Percentiles rank a stretch among this genome's conserved stretches.
Conservation (phyloP, 2,329 filamentous ascomycete species). For the Trichoderma gracile region DNA sequence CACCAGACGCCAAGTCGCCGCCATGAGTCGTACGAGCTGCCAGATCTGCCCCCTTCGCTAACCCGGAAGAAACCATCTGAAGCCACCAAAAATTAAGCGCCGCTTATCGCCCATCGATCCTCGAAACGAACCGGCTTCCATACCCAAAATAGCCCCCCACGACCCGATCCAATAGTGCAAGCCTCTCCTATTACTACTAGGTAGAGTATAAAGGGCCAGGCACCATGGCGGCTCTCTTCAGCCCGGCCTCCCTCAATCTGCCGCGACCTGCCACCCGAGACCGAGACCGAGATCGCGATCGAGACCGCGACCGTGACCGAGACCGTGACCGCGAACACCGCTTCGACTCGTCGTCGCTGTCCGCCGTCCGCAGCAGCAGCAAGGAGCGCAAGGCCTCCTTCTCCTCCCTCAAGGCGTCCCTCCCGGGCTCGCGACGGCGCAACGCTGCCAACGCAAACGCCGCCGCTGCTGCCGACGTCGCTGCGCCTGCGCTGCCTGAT, state of each 20-base stretch:
- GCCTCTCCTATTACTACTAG: no score
- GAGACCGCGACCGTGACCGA: constrained; percentile 34
- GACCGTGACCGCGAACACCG: not conserved
- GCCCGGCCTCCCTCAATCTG: constrained; percentile 33
- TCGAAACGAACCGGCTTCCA: not conserved
- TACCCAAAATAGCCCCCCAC: not conserved
- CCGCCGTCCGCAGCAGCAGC: constrained; percentile 35
- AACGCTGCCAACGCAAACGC: constrained; percentile 41
- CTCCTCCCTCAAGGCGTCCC: constrained; percentile 52
- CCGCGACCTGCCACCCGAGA: constrained; percentile 39
- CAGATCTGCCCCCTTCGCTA: constrained; percentile 14
- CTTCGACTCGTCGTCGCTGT: not conserved
- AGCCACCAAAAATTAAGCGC: constrained; percentile 14
- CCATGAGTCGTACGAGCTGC: not conserved
- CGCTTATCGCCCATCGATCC: constrained; percentile 18
- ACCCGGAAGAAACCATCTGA: not conserved
- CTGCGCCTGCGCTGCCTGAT: constrained; percentile 54
- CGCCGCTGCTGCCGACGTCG: constrained; percentile 47
- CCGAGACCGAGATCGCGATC: constrained; percentile 25
- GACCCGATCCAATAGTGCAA: constrained; percentile 8
- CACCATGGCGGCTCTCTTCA: constrained; percentile 37
- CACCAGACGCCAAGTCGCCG: constrained; percentile 2
- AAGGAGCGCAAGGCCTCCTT: constrained; percentile 57
- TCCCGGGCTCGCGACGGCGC: constrained; percentile 49
- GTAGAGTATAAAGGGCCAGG: not conserved